Evolutionary conservation across 805 yeast species (phyloP), one percentile per base, ranked within the genome.

Genomic region (Yarrowia sp.): DNA sequence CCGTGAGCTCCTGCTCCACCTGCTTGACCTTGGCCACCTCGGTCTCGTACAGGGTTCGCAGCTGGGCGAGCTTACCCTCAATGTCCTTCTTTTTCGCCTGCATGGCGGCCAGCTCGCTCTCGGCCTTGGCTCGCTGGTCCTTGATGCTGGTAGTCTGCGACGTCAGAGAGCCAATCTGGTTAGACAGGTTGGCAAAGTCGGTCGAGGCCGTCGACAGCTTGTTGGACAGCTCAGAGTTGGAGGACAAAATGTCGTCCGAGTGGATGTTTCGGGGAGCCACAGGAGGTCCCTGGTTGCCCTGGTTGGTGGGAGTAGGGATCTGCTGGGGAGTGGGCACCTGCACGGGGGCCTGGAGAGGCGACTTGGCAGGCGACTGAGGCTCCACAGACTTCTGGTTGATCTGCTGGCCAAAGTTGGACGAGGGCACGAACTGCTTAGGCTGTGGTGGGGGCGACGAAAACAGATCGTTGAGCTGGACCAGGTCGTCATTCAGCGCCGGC

Each of bases 151-250:
- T 79, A 1, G 96, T 89, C 75, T 92, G 97, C 22, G 81, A 76
- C 1, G 92, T 83, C 68, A 93, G 78, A 0, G 96, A 88, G 68
- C 85, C 85, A 68, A 90, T 87, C 77, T 92, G 97, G 70, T 87
- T 90, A 0, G 96, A 88, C 44, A 89, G 80, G 70, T 92, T 90
- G 16, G 96, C 97, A 74, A 91, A 82, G 70, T 90, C 97, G 9
- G 92, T 83, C 7, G 95, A 85, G 4, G 96, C 93, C 66, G 84
- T 83, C 1, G 96, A 85, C 58, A 91, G 78, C 71, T 87, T 85
- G 30, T 86, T 85, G 1, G 90, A 82, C 1, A 87, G 81, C 61
- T 83, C 89, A 6, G 80, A 78, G 56, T 73, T 73, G 14, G 78
- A 70, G 0, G 88, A 85, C 63, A 83, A 77, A 59, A 86, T 74